A percentile compares a stretch with the other conserved stretches of the same genome.
phyloP scores from a whole-genome alignment of 2,329 filamentous ascomycete species.

The Apiospora rasikravindrae region DNA sequence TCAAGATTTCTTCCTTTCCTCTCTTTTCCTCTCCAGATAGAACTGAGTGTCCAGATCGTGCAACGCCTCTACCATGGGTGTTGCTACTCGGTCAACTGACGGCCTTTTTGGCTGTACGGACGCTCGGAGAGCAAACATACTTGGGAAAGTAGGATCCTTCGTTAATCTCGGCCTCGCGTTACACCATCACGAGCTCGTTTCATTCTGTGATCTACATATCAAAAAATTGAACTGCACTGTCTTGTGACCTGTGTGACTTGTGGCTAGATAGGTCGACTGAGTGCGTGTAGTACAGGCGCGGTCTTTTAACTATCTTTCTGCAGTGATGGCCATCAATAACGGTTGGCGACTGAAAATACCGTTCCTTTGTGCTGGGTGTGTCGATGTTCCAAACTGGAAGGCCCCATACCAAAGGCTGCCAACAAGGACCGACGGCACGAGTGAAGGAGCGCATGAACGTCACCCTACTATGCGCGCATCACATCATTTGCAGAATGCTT shows the following conservation, averaged over 20 bases:
- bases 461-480: too few species aligned
- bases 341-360: background rate
- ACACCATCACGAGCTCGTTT: constrained; percentile 42
- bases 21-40: constrained; percentile 55
- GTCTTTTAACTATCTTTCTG: background rate
- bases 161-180: constrained; percentile 44
- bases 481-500: too few species aligned
- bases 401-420: background rate
- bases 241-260: background rate
- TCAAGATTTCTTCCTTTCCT: constrained; percentile 27
- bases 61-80: constrained; percentile 29
- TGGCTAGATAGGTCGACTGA: background rate
- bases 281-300: too few species aligned
- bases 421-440: background rate
- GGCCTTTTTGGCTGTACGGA: constrained; percentile 30
- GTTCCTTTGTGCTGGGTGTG: background rate
- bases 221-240: background rate
- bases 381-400: background rate
- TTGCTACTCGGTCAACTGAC: constrained; percentile 27
- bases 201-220: constrained; percentile 44
- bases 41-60: constrained; percentile 49
- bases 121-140: constrained; percentile 40
- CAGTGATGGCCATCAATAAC: background rate
- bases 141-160: constrained; percentile 44
- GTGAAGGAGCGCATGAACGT: too few species aligned